Evolutionary conservation across 768 basidiomycete species (phyloP), one percentile per base, ranked within the genome.

Genomic region (Pulveroboletus sp.): DNA sequence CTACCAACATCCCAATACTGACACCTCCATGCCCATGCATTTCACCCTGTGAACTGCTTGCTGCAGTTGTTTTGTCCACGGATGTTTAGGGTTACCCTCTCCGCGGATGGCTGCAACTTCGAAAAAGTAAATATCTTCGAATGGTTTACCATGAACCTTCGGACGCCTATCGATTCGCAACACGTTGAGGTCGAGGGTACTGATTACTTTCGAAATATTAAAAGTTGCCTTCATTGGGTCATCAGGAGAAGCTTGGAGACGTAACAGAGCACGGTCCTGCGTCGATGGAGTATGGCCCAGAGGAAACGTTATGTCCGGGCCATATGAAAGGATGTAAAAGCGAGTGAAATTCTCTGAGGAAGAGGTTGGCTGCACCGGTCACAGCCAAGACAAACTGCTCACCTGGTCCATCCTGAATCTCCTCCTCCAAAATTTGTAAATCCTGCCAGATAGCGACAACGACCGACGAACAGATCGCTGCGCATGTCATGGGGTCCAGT

Each of bases 391-490:
- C 14, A 32, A 45, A 34, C 11, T 29, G 51, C 50, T 16, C 30
- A 54, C 56, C 54, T 49, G 49, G 68, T 49, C 61, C 73, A 53
- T 86, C 78, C 58, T 92, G 89, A 40, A 91, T 85, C 11, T 76
- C 77, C 46, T 81, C 73, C 29, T 63, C 67, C 34, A 90, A 67
- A 4, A 88, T 67, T 39, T 85, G 77, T 29, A 90, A 67, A n/a
- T 76, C 82, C 1, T 76, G 67, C 52, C 86, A 85, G 34, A 86
- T 57, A 12, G 72, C 73, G 5, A 75, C 73, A 49, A 85, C 86
- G 22, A 85, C 68, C 22, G 72, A 75, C 10, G 89, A 89, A 58
- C 85, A 87, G 49, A 92, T 87, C 10, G 88, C 89, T 4, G 86
- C 89, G 55, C 77, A 78, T 51, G 74, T 72, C 6, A 66, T 62